Conservation (phyloP, 176 grass and related monocot species). For the Rhynchospora pubera region DNA sequence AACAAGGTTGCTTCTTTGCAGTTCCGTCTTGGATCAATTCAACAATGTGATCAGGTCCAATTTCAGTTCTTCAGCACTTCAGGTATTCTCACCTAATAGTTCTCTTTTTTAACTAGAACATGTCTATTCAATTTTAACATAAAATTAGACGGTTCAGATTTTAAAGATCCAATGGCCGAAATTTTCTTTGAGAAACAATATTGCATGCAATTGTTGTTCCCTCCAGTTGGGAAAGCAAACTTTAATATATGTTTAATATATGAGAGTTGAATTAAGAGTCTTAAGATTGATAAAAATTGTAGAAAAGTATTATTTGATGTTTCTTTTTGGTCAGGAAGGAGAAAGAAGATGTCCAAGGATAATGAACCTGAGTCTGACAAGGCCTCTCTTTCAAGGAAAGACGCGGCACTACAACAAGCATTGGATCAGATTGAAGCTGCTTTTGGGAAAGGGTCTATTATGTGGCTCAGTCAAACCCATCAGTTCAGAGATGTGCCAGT, state of each 20-base stretch:
- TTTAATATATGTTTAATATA: too few species aligned
- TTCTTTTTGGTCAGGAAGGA: constrained; percentile 5
- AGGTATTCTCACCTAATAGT: neutral
- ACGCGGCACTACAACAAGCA: constrained; percentile 43
- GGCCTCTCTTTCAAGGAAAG: constrained; percentile 23
- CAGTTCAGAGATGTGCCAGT: constrained; percentile 33
- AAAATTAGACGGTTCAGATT: too few species aligned
- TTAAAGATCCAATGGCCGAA: too few species aligned
- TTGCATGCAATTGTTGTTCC: too few species aligned
- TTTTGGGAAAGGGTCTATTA: constrained; percentile 51
- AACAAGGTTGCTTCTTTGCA: neutral
- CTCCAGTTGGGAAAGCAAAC: too few species aligned
- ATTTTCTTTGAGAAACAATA: too few species aligned
- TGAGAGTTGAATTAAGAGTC: neutral
- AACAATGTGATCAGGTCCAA: neutral
- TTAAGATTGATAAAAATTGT: neutral
- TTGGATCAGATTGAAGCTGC: constrained; percentile 39
- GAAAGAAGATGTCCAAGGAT: constrained; percentile 23
- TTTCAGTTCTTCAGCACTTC: constrained; percentile 3
- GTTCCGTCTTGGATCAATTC: neutral
- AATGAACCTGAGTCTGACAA: constrained; percentile 5
- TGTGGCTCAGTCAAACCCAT: constrained; percentile 43
- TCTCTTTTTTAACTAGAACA: constrained; percentile 4
- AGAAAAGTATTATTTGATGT: neutral
- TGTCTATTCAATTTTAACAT: too few species aligned